phyloP scores from a whole-genome alignment of 2,329 filamentous ascomycete species.

The Chaetomium sp. region DNA sequence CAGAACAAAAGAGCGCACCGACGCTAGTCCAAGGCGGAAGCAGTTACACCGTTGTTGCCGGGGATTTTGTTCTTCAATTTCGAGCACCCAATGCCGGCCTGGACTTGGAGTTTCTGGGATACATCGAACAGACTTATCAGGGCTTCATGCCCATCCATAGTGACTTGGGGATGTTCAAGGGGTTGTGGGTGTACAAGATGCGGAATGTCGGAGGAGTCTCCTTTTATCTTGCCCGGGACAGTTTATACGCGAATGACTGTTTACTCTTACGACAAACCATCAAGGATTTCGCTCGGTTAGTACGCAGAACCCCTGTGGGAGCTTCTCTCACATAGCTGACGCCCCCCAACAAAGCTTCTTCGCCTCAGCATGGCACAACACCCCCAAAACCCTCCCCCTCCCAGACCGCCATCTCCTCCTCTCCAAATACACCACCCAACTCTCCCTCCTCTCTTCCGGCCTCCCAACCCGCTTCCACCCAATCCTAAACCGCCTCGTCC shows the following conservation, averaged over 20 bases:
- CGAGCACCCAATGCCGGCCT: not conserved
- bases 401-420: not conserved
- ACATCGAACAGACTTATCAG: not conserved
- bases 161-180: not conserved
- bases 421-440: not conserved
- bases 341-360: not conserved
- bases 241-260: not conserved
- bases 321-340: not conserved
- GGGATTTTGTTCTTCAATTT: not conserved
- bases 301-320: not conserved
- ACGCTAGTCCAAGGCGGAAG: not conserved
- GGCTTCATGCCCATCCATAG: not conserved
- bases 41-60: not conserved
- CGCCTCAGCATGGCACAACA: constrained; percentile 3
- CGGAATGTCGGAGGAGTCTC: not conserved
- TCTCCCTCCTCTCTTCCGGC: not conserved
- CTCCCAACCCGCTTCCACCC: not conserved
- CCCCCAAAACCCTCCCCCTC: not conserved
- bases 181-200: not conserved
- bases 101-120: not conserved
- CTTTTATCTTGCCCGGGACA: not conserved
- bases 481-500: not conserved
- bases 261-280: not conserved
- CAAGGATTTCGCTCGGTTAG: not conserved
- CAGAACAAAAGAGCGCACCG: not conserved